phyloP scores from a whole-genome alignment of 192 early-diverging fungal genomes.

The Coemansia sp. region DNA sequence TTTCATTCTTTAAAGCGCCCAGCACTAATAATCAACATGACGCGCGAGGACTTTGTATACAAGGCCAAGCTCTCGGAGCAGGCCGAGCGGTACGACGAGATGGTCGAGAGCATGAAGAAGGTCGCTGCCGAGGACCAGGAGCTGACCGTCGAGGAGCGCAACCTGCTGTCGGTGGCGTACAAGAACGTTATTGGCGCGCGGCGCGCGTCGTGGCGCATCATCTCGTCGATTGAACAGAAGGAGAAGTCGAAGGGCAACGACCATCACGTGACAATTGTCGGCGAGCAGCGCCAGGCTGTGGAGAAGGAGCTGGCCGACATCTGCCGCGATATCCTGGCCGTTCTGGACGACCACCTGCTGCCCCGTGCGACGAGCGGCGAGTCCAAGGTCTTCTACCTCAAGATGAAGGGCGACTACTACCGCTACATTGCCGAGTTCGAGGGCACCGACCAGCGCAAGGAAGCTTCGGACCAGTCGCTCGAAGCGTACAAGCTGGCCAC shows the following conservation, averaged over 20 bases:
- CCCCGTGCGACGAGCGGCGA: conserved; percentile 86
- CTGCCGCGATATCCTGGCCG: conserved; percentile 90
- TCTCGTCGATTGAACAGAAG: conserved; percentile 96
- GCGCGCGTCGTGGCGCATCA: conserved; percentile 96
- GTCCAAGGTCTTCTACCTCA: conserved; percentile 99
- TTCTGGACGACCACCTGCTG: conserved; percentile 86
- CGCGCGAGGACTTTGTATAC: conserved; percentile 83
- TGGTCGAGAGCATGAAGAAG: conserved; percentile 75
- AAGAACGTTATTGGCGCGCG: conserved; percentile 98
- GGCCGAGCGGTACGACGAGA: conserved; percentile 98
- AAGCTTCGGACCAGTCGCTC: conserved; percentile 82
- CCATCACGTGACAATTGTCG: conserved; percentile 81
- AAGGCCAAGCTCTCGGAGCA: conserved; percentile 99
- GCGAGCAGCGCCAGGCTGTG: conserved; percentile 88
- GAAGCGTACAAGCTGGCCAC: conserved; percentile 96
- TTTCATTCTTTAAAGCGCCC: conserved; percentile 6
- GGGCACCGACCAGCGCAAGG: conserved; percentile 79
- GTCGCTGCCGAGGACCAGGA: conserved; percentile 63
- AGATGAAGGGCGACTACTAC: conserved; percentile 99
- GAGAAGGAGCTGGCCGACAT: conserved; percentile 93
- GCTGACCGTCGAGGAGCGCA: conserved; percentile 95
- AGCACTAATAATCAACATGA: conserved; percentile 12
- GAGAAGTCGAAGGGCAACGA: conserved; percentile 86
- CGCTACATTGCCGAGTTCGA: conserved; percentile 99
- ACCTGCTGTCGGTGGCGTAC: conserved; percentile 95